A percentile compares a stretch with the other conserved stretches of the same genome.
These are phyloP conservation scores for Malassezia slooffiae DNA, from an alignment of 1,284 basidiomycete species.

Conservation along the genomic window DNA sequence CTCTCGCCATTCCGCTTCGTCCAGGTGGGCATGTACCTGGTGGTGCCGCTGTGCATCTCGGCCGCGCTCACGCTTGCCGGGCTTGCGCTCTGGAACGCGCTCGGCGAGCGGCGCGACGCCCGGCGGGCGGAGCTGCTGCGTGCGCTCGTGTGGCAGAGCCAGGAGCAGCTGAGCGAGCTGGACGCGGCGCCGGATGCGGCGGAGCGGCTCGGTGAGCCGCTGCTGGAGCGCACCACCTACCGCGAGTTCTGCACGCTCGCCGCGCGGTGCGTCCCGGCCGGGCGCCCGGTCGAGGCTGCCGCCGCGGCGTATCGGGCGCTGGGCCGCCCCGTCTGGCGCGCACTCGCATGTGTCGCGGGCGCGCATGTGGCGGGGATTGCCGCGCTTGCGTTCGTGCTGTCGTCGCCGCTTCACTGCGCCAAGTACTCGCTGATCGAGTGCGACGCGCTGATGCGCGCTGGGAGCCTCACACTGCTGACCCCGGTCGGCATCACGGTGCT, in stretches of 20 bases:
- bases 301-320: not conserved
- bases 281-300: not conserved
- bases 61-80: slow-evolving; percentile 32
- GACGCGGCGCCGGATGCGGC: slow-evolving; percentile 1
- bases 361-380: not conserved
- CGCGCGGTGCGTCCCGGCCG: not conserved
- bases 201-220: not conserved
- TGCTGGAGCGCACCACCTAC: slow-evolving; percentile 4
- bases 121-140: not conserved
- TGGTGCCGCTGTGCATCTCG: slow-evolving; percentile 31
- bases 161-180: not conserved
- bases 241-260: not conserved
- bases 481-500: not conserved
- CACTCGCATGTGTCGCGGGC: not conserved
- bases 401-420: slow-evolving; percentile 1
- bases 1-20: slow-evolving; percentile 28
- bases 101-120: slow-evolving; percentile 5
- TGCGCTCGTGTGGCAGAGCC: not conserved
- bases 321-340: slow-evolving; percentile 2
- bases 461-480: not conserved
- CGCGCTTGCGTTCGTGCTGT: not conserved
- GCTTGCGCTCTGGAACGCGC: slow-evolving; percentile 12
- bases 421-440: not conserved
- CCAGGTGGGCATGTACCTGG: slow-evolving; percentile 29
- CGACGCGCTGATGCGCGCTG: not conserved